Conservation (phyloP, 2,329 filamentous ascomycete species). For the Penicillium sclerotiorum region DNA sequence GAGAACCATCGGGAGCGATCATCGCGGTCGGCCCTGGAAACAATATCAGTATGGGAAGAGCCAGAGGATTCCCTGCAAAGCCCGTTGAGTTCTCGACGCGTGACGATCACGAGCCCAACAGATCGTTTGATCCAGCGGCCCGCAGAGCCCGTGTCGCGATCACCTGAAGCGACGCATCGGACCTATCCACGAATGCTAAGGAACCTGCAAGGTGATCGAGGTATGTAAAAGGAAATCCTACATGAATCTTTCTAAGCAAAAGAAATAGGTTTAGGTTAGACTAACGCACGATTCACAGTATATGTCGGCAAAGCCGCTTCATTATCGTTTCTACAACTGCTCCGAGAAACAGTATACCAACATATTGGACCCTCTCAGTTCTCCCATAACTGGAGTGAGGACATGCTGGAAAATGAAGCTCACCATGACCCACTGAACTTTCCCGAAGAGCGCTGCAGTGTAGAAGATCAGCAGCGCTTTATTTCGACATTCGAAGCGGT, state of each 20-base stretch:
- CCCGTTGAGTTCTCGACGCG: conserved; percentile 3
- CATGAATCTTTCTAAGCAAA: too few species aligned
- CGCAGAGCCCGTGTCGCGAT: conserved; percentile 17
- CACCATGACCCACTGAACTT: conserved; percentile 37
- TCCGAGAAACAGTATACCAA: conserved; percentile 51
- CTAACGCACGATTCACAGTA: conserved; percentile 16
- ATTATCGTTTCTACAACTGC: conserved; percentile 60
- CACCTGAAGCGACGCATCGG: conserved; percentile 33
- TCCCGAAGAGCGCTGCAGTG: conserved; percentile 33
- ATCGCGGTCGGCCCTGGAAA: conserved; percentile 1
- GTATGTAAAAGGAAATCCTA: too few species aligned
- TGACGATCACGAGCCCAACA: not conserved
- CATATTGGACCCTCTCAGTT: conserved; percentile 59
- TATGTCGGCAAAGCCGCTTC: conserved; percentile 38
- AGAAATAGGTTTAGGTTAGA: too few species aligned
- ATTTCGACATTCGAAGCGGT: conserved; percentile 35
- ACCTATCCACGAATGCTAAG: conserved; percentile 50
- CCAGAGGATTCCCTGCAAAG: not conserved
- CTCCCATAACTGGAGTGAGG: conserved; percentile 55
- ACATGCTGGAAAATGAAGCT: conserved; percentile 56
- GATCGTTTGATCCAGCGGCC: conserved; percentile 3
- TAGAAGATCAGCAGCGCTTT: conserved; percentile 36
- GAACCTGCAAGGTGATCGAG: conserved; percentile 56
- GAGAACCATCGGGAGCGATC: conserved; percentile 13
- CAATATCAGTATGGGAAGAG: not conserved